Conservation (phyloP, 345 rosid species). For the Eucalyptus albens region DNA sequence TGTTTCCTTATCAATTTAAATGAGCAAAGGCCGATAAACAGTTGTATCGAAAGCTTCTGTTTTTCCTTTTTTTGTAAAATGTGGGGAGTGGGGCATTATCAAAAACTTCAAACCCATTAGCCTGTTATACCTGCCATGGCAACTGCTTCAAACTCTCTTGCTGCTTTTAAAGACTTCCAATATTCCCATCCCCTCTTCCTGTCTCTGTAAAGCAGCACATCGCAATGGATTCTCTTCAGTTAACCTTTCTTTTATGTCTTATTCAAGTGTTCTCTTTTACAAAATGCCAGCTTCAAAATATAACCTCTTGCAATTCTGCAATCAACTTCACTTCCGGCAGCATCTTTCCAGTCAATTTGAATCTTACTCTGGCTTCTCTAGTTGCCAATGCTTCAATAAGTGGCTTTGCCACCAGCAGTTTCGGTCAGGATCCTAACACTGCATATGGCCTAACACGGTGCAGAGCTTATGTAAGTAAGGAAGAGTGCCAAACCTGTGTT, state of each 20-base stretch:
- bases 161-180: not conserved
- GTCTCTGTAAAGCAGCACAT: not conserved
- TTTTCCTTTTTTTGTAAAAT: not conserved
- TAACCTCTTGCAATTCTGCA: not conserved
- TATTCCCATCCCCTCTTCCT: not conserved
- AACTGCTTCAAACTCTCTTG: not conserved
- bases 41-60: not conserved
- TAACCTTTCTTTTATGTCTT: not conserved
- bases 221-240: not conserved
- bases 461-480: constrained; percentile 1
- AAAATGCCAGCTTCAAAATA: not conserved
- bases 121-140: not conserved
- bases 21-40: not conserved
- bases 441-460: constrained; percentile 15
- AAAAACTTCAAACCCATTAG: not conserved
- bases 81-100: not conserved
- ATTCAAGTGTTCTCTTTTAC: not conserved
- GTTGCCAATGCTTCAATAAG: constrained; percentile 6
- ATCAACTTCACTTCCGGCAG: constrained; percentile 8
- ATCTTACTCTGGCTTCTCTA: constrained; percentile 2
- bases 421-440: not conserved
- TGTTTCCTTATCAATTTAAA: not conserved
- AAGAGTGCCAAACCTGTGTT: constrained; percentile 13
- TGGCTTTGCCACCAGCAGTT: not conserved
- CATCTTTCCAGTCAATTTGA: constrained; percentile 1